phyloP scores from a whole-genome alignment of 805 yeast species.

The Suhomyces emberorum region DNA sequence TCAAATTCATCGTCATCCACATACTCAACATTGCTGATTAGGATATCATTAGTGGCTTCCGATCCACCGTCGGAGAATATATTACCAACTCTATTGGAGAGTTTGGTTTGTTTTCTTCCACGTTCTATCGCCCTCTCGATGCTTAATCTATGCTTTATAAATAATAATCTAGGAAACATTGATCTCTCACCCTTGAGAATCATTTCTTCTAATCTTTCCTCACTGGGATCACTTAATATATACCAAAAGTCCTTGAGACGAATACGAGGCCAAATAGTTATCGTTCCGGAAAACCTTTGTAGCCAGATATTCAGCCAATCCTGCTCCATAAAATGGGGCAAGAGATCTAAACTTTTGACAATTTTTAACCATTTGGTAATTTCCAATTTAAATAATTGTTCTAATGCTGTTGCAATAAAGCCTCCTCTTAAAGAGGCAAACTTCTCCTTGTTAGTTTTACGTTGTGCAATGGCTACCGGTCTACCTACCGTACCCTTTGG shows the following conservation, averaged over 20 bases:
- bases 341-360: conserved; percentile 58
- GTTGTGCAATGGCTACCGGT: conserved; percentile 58
- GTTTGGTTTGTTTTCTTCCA: conserved; percentile 38
- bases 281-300: conserved; percentile 70
- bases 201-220: conserved; percentile 51
- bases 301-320: conserved; percentile 80
- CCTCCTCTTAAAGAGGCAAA: conserved; percentile 64
- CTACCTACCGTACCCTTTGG: conserved; percentile 79
- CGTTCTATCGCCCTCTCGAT: conserved; percentile 63
- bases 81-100: conserved; percentile 15
- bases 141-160: conserved; percentile 58
- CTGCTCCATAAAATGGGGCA: conserved; percentile 67
- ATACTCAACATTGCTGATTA: conserved; percentile 9
- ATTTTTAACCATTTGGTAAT: conserved; percentile 74
- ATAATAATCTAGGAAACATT: conserved; percentile 62
- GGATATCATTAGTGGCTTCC: conserved; percentile 3
- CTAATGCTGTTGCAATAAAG: conserved; percentile 67
- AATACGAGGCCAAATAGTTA: conserved; percentile 74
- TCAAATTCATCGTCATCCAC: conserved; percentile 11
- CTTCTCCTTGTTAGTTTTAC: conserved; percentile 33
- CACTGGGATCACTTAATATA: conserved; percentile 67
- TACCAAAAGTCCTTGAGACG: conserved; percentile 55
- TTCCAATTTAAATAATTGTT: conserved; percentile 67
- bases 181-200: conserved; percentile 61
- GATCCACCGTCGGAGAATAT: conserved; percentile 4